Evolutionary conservation across 2,329 filamentous ascomycete species (phyloP), one percentile per base, ranked within the genome.

Genomic region (Pochonia chlamydosporia): DNA sequence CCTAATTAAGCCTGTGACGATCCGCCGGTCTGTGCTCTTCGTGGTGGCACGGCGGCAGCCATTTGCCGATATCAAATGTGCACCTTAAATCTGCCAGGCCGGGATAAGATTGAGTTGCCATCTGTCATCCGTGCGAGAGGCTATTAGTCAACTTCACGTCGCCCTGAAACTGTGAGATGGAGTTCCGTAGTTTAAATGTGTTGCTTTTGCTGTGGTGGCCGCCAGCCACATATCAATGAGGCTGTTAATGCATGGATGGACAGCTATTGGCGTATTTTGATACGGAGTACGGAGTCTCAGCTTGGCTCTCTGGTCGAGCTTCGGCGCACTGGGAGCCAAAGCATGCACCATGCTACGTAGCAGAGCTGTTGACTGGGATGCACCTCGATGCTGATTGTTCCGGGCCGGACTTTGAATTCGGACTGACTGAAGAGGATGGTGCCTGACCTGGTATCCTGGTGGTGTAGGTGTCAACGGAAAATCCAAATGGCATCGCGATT

Each of bases 401-500:
- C 30, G 30, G 28, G 42, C 31, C 31, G 20, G 35, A 21, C 35
- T 39, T 9, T 21, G 35, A 18, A 4, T 9, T 23, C n/a, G 10
- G 10, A 13, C 20, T 39, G 35, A 20, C 7, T 23, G 20, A 39
- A 13, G 9, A 9, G 18, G 35, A 39, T 39, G 35, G 16, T 20
- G 35, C 14, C n/a, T 36, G n/a, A n/a, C n/a, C 7, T 18, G 21
- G 33, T 36, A 36, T 28, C 33, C 7, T n/a, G 42, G 16, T 14
- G 18, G 9, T 16, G 42, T 5, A 24, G 10, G 11, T 9, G n/a
- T 11, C 10, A 26, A 14, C 5, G 20, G 16, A 5, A 37, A 21
- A n/a, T n/a, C n/a, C n/a, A n/a, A 20, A 23, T 13, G 30, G 42
- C 31, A 35, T 44, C 42, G 42, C 42, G 42, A 44, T 44, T 44